These are phyloP conservation scores for Fusarium brachygibbosum DNA, from an alignment of 2,329 filamentous ascomycete species.

Conservation along the genomic window DNA sequence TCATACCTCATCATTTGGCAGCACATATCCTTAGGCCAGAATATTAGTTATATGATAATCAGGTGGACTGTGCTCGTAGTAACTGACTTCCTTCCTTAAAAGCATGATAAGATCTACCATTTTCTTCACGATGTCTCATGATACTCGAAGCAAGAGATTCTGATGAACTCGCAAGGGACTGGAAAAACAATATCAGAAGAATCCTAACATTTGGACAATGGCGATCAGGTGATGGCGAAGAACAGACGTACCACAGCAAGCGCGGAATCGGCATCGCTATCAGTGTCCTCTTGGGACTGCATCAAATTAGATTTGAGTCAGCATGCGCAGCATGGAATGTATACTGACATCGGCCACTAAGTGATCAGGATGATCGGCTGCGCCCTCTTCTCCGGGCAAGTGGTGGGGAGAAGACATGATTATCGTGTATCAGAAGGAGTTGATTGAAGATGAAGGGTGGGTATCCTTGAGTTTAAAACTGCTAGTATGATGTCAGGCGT, in stretches of 20 bases:
- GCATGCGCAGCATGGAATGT: not conserved
- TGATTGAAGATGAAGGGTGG: not conserved
- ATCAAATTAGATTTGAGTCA: not conserved
- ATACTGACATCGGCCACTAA: slow-evolving; percentile 1
- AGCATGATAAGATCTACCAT: slow-evolving; percentile 57
- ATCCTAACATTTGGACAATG: not conserved
- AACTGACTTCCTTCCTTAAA: slow-evolving; percentile 50
- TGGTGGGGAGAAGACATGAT: not conserved
- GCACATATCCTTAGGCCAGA: slow-evolving; percentile 43
- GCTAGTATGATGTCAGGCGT: not conserved
- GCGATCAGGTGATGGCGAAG: not conserved
- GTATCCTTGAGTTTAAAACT: not conserved
- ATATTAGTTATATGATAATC: not conserved
- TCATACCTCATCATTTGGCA: slow-evolving; percentile 52
- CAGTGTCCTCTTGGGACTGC: not conserved
- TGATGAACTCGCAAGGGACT: slow-evolving; percentile 6
- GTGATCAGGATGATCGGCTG: not conserved
- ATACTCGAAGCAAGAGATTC: slow-evolving; percentile 55
- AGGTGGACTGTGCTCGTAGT: accelerated
- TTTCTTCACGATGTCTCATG: slow-evolving; percentile 54
- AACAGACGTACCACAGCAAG: not conserved
- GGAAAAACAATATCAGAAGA: not conserved
- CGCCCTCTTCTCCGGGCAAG: too few species aligned
- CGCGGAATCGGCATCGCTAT: not conserved
- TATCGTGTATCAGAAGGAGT: not conserved